A percentile compares a stretch with the other conserved stretches of the same genome.
Conservation (phyloP, 768 basidiomycete genomes). For the Lepiota venenata region DNA sequence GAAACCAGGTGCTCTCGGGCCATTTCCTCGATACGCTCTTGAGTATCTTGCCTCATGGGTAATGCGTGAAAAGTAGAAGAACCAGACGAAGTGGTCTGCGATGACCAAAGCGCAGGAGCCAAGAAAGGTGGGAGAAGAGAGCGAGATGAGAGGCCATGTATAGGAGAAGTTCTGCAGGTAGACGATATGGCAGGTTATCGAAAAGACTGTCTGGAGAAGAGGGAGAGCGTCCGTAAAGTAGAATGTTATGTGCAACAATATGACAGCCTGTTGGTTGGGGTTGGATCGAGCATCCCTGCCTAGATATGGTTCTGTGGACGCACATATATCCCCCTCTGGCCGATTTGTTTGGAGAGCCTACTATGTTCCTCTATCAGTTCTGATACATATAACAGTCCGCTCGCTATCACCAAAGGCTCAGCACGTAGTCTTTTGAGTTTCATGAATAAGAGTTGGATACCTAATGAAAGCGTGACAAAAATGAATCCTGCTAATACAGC, state of each 20-base stretch:
- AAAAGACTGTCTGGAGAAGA: slow-evolving; percentile 68
- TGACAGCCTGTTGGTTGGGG: slow-evolving; percentile 59
- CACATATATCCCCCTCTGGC: slow-evolving; percentile 87
- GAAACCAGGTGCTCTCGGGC: slow-evolving; percentile 44
- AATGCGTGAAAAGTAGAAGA: slow-evolving; percentile 84
- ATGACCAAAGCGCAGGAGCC: slow-evolving; percentile 84
- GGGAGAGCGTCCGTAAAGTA: slow-evolving; percentile 84
- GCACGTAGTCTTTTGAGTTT: not conserved
- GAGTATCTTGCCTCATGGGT: slow-evolving; percentile 60
- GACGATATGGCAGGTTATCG: slow-evolving; percentile 77
- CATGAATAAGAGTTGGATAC: slow-evolving; percentile 34
- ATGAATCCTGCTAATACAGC: slow-evolving; percentile 76
- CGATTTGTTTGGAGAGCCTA: slow-evolving; percentile 72
- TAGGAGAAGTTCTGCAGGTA: slow-evolving; percentile 92
- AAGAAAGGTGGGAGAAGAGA: slow-evolving; percentile 82
- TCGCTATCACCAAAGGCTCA: slow-evolving; percentile 50
- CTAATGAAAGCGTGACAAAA: slow-evolving; percentile 90
- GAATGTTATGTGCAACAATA: slow-evolving; percentile 72
- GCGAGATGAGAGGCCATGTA: slow-evolving; percentile 90
- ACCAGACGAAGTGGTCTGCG: slow-evolving; percentile 93
- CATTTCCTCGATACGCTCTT: slow-evolving; percentile 41
- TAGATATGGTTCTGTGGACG: slow-evolving; percentile 26
- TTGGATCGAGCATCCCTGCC: not conserved
- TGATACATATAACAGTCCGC: slow-evolving; percentile 89
- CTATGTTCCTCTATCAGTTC: slow-evolving; percentile 96